Percentiles rank a stretch among this genome's conserved stretches.
These are phyloP conservation scores for Excoecaria agallocha DNA, from an alignment of 345 rosid species.

Conservation along the genomic window DNA sequence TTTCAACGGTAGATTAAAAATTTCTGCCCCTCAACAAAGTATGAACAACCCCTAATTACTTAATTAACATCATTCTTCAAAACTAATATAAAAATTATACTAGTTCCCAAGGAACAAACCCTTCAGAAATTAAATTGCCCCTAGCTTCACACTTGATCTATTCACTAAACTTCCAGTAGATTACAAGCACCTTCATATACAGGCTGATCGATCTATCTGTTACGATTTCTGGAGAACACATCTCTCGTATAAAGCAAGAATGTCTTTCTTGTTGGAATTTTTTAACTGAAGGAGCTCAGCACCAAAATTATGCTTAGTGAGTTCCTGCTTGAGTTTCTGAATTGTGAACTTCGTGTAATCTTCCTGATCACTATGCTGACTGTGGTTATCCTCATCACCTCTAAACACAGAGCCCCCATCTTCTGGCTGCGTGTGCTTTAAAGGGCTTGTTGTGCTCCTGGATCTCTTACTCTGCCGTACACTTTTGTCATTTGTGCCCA, in stretches of 20 bases:
- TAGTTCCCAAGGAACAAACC: not conserved
- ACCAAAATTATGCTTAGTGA: conserved; percentile 77
- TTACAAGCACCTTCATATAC: conserved; percentile 34
- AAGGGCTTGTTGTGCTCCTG: conserved; percentile 63
- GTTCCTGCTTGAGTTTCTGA: conserved; percentile 81
- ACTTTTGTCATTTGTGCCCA: conserved; percentile 43
- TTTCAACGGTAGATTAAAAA: not conserved
- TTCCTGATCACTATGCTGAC: conserved; percentile 54
- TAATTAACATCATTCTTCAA: not conserved
- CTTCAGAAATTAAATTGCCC: not conserved
- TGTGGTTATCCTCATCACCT: conserved; percentile 59
- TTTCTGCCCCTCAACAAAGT: not conserved
- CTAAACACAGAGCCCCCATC: conserved; percentile 63
- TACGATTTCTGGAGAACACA: conserved; percentile 61
- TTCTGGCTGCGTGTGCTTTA: conserved; percentile 43
- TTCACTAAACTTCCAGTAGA: conserved; percentile 7
- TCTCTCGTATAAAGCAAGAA: conserved; percentile 74
- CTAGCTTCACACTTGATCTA: conserved; percentile 2
- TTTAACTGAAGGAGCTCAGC: conserved; percentile 71
- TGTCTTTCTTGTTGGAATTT: conserved; percentile 77
- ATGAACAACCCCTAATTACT: not conserved
- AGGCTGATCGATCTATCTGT: conserved; percentile 12
- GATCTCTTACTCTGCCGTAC: conserved; percentile 57
- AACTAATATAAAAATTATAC: not conserved
- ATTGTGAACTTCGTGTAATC: conserved; percentile 76